Percentiles rank a stretch among this genome's conserved stretches.
phyloP scores from a whole-genome alignment of 192 early-diverging fungal species.

The Phlyctochytrium arcticum region DNA sequence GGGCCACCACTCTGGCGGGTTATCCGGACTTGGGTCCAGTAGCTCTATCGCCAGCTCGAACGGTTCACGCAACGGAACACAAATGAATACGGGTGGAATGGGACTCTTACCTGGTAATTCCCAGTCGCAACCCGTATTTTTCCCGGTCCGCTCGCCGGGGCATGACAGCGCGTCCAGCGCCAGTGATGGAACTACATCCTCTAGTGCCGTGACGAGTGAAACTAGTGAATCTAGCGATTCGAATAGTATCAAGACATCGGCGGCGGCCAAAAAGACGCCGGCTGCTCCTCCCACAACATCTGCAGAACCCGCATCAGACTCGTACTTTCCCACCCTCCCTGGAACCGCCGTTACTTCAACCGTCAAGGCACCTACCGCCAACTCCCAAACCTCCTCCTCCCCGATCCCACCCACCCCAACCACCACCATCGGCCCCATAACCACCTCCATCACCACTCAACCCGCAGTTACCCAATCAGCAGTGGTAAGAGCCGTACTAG shows the following conservation, averaged over 20 bases:
- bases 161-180: neutral
- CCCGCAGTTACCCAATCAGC: neutral
- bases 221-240: no score
- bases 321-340: no score
- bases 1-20: neutral
- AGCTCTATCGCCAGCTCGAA: neutral
- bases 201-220: no score
- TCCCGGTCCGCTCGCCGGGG: neutral
- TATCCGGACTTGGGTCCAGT: neutral
- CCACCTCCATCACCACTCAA: neutral
- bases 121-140: neutral
- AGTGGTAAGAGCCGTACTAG: slow-evolving; percentile 18
- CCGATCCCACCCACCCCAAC: neutral
- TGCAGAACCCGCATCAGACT: no score
- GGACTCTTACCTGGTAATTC: neutral
- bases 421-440: neutral
- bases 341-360: no score
- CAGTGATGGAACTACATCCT: neutral
- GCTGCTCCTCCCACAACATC: no score
- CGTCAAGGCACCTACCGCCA: no score
- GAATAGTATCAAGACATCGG: no score
- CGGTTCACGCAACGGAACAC: neutral
- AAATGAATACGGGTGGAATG: neutral
- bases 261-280: no score
- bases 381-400: no score